Base-by-base conservation (phyloP, 768 basidiomycete genomes). In the Russula compacta region DNA sequence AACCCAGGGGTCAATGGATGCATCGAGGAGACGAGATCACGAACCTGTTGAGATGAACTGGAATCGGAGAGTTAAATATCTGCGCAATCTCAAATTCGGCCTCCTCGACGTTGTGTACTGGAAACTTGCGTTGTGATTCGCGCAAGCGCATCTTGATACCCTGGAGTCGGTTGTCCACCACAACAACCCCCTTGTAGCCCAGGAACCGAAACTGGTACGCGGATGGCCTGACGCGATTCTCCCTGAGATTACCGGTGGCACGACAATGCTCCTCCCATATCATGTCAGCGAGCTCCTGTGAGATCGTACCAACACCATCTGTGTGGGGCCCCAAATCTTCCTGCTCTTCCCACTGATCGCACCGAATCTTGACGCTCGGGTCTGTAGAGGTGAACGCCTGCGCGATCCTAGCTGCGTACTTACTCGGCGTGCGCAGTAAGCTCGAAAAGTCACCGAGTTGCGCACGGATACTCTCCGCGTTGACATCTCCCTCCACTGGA, bases 311-410 rank as follows among this genome's bases (percentile, higher is more conserved):
- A 14, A 87, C 82, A 24, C 91, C 91, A 60, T 93, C 91, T 0
- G 90, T 91, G 68, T 84, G 85, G 19, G 78, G 62, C 61, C 76
- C 77, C 10, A 90, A 72, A 68, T 92, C 90, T 0, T 70, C 69
- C 47, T 89, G 78, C 59, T 78, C 74, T 53, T 82, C 78, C 84
- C 90, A 91, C 66, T 92, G 78, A 52, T 76, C 63, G 4, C 71
- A 71, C 10, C 65, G 63, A 53, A 92, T 82, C 19, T 69, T 70
- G 21, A 91, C 82, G 0, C 87, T 86, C 0, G 86, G 82, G 64
- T 90, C 85, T 3, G 92, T 94, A 4, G 86, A 84, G 0, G 87
- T 89, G 67, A 93, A 92, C 0, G 88, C 87, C 72, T 91, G 90
- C 8, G 87, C 85, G 60, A 93, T 74, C 19, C 92, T 82, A 14